Evolutionary conservation across 2,329 filamentous ascomycete species (phyloP).

Genomic region (Pseudocercospora macadamiae): DNA sequence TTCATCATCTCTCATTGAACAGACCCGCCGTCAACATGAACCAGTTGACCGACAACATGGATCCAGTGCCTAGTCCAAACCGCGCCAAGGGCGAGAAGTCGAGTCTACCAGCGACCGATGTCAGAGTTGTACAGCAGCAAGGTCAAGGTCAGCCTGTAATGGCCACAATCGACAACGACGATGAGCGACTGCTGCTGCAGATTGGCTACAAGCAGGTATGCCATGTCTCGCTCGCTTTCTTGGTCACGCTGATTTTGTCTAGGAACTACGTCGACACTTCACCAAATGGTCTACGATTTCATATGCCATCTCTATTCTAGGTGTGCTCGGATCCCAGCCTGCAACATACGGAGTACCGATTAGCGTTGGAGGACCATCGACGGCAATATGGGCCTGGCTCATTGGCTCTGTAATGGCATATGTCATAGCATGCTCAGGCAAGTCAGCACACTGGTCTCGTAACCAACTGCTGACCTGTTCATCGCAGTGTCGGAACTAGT

Average conservation of each 20-base stretch:
- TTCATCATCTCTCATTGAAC: background rate
- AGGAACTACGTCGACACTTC: slow-evolving; percentile 66
- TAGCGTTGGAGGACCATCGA: slow-evolving; percentile 62
- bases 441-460: slow-evolving; percentile 5
- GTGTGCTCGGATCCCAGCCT: slow-evolving; percentile 66
- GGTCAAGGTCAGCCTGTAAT: slow-evolving; percentile 9
- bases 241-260: slow-evolving; percentile 22
- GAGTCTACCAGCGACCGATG: background rate
- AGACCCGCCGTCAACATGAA: slow-evolving; percentile 6
- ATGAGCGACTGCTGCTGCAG: slow-evolving; percentile 62
- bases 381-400: slow-evolving; percentile 68
- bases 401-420: slow-evolving; percentile 66
- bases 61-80: slow-evolving; percentile 13
- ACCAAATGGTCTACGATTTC: slow-evolving; percentile 69
- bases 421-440: slow-evolving; percentile 64
- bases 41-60: slow-evolving; percentile 16
- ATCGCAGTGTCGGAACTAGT: slow-evolving; percentile 63
- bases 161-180: slow-evolving; percentile 50
- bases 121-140: background rate
- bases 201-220: slow-evolving; percentile 66
- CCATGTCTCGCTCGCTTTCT: background rate
- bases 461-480: background rate
- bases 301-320: slow-evolving; percentile 67
- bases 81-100: slow-evolving; percentile 16
- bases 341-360: slow-evolving; percentile 65